These are phyloP conservation scores for Dictyostelium brefeldianum DNA, from an alignment of 78 protist genomes.

Conservation along the genomic window DNA sequence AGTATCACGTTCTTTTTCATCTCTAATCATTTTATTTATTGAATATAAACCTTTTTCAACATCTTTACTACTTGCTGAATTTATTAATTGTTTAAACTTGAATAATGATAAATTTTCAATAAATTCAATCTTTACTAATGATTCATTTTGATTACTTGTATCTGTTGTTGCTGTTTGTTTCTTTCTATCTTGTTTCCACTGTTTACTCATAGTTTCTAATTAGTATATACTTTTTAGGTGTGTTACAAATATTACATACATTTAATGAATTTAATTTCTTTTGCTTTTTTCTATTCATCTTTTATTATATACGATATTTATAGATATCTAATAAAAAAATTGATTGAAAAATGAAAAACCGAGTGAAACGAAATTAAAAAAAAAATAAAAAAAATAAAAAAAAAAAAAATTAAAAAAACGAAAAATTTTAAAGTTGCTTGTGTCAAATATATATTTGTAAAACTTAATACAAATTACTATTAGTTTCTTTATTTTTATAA, in stretches of 20 bases:
- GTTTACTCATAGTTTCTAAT: neutral
- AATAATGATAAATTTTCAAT: conserved; percentile 33
- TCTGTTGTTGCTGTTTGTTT: neutral
- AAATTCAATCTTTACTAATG: neutral
- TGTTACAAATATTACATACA: neutral
- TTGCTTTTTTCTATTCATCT: conserved; percentile 20
- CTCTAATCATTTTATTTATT: conserved; percentile 28
- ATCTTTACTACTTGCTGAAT: conserved; percentile 11
- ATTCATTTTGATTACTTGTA: neutral
- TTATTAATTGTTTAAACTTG: conserved; percentile 9
- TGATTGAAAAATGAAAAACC: too few relatives aligned
- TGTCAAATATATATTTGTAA: too few relatives aligned
- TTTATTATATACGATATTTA: neutral
- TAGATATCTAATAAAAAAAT: neutral
- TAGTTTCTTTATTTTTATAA: too few relatives aligned
- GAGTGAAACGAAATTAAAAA: too few relatives aligned
- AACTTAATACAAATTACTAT: too few relatives aligned
- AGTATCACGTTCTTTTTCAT: conserved; percentile 13
- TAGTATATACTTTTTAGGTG: neutral
- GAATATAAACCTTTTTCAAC: conserved; percentile 33
- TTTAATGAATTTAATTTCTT: conserved; percentile 8
- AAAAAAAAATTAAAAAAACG: too few relatives aligned
- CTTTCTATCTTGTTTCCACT: neutral
- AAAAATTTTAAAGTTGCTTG: too few relatives aligned
- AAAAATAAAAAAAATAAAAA: too few relatives aligned